Conservation (phyloP, 2,329 filamentous ascomycete species). For the Exophiala sp. region DNA sequence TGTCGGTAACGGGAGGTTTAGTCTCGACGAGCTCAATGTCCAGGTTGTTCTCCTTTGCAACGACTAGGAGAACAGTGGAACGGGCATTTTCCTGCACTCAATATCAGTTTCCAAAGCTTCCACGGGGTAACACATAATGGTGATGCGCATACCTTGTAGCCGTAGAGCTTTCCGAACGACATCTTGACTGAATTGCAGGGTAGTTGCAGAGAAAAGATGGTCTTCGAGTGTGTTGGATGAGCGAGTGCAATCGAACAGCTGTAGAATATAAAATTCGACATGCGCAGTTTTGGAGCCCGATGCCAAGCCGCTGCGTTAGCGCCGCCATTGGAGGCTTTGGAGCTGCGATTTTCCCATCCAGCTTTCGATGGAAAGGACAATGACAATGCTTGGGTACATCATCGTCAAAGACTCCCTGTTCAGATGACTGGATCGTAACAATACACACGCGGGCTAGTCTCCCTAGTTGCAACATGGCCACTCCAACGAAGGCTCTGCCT, state of each 20-base stretch:
- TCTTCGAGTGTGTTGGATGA: background rate
- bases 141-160: conserved; percentile 63
- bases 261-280: too few relatives aligned
- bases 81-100: conserved; percentile 28
- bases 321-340: too few relatives aligned
- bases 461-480: conserved; percentile 9
- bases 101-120: conserved; percentile 17
- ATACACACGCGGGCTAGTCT: background rate
- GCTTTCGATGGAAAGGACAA: background rate
- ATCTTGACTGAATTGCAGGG: conserved; percentile 55
- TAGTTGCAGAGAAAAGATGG: background rate
- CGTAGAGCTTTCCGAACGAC: conserved; percentile 98
- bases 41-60: conserved; percentile 96
- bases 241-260: background rate
- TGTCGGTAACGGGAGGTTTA: conserved; percentile 59
- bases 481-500: conserved; percentile 11
- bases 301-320: background rate
- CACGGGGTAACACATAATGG: conserved; percentile 27
- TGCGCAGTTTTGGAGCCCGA: background rate
- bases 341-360: too few relatives aligned
- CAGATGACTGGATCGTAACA: too few relatives aligned
- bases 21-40: conserved; percentile 81
- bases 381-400: background rate
- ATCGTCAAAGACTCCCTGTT: background rate
- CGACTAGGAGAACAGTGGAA: conserved; percentile 63